phyloP scores from a whole-genome alignment of 2,329 filamentous ascomycete genomes.

The Alternaria infectoria region DNA sequence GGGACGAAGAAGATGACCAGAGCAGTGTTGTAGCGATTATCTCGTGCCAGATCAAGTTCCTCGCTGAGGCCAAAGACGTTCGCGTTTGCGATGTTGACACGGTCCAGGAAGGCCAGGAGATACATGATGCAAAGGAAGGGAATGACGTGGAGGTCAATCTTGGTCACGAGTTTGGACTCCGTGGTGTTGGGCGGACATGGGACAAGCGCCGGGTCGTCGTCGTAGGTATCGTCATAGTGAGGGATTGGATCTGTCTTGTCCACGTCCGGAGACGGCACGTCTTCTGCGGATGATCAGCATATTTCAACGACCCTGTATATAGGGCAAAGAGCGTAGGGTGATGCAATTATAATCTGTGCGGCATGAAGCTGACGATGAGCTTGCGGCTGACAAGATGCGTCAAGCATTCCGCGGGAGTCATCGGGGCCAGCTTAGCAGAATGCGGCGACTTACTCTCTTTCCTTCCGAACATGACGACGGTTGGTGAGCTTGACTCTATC shows the following conservation, averaged over 20 bases:
- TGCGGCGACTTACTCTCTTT: conserved; percentile 40
- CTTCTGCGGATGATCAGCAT: conserved; percentile 25
- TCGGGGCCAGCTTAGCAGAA: conserved; percentile 14
- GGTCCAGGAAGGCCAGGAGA: conserved; percentile 57
- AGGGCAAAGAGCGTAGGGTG: neutral
- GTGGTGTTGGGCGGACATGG: conserved; percentile 58
- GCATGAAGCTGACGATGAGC: conserved; percentile 1
- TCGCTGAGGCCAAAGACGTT: conserved; percentile 58
- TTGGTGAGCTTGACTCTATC: neutral
- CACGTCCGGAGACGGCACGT: conserved; percentile 21
- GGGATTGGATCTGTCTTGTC: conserved; percentile 22
- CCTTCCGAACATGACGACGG: conserved; percentile 36
- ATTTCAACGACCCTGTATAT: neutral
- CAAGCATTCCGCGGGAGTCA: conserved; percentile 1
- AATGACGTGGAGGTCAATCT: conserved; percentile 57
- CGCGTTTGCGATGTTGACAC: conserved; percentile 62
- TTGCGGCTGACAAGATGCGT: conserved; percentile 2
- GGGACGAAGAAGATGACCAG: conserved; percentile 63
- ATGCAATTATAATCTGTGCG: neutral
- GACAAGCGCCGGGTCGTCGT: conserved; percentile 48
- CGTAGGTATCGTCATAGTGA: conserved; percentile 43
- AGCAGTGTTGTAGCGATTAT: conserved; percentile 57
- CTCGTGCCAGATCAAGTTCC: conserved; percentile 52
- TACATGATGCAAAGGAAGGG: conserved; percentile 60
- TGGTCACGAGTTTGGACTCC: conserved; percentile 53